Conservation (phyloP, 495 filamentous ascomycete genomes). For the Collariella sp. region DNA sequence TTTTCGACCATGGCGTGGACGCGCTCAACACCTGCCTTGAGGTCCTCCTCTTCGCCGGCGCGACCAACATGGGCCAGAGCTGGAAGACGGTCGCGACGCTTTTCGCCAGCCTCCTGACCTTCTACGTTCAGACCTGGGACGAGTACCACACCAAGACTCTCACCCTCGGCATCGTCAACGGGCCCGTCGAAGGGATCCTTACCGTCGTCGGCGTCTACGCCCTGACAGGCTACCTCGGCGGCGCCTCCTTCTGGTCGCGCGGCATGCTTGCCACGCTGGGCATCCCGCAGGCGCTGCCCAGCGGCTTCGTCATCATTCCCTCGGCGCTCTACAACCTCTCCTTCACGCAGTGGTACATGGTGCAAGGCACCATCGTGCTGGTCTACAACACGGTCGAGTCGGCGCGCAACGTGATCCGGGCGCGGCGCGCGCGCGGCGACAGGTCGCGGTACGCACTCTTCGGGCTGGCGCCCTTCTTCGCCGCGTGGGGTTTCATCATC, state of each 20-base stretch:
- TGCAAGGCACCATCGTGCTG: conserved; percentile 77
- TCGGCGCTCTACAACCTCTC: conserved; percentile 61
- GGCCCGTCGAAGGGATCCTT: conserved; percentile 89
- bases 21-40: conserved; percentile 93
- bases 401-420: conserved; percentile 71
- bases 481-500: conserved; percentile 64
- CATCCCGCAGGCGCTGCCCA: conserved; percentile 49
- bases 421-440: conserved; percentile 64
- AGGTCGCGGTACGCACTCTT: conserved; percentile 61
- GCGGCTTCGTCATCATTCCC: conserved; percentile 49
- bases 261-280: conserved; percentile 66
- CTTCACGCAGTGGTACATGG: conserved; percentile 87
- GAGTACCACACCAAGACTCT: conserved; percentile 97
- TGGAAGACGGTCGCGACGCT: conserved; percentile 82
- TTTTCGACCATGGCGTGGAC: conserved; percentile 98
- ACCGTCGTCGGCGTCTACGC: conserved; percentile 75
- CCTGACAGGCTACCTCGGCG: conserved; percentile 76
- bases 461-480: conserved; percentile 71
- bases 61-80: conserved; percentile 85
- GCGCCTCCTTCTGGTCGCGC: conserved; percentile 87
- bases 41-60: conserved; percentile 78
- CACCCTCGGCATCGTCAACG: conserved; percentile 84
- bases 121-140: conserved; percentile 98
- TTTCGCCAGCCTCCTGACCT: conserved; percentile 69
- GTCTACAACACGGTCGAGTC: conserved; percentile 71